These are phyloP conservation scores for Plasmodium ovale DNA, from an alignment of 169 alveolate species.

Conservation along the genomic window DNA sequence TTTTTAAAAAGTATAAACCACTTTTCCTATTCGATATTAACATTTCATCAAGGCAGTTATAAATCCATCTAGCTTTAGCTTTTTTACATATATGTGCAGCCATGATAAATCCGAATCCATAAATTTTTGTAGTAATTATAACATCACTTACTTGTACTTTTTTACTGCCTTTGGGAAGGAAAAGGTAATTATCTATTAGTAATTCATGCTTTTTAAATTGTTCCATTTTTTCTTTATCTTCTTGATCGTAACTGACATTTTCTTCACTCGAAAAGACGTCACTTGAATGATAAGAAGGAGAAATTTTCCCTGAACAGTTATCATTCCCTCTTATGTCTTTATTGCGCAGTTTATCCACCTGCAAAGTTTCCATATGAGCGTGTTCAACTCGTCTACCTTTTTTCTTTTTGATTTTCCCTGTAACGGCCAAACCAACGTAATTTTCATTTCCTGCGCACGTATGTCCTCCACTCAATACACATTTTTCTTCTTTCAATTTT, in stretches of 20 bases:
- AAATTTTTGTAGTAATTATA: constrained; percentile 69
- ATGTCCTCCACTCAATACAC: constrained; percentile 78
- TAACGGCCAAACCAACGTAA: constrained; percentile 75
- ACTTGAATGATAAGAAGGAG: too few relatives aligned
- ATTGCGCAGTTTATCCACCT: neutral
- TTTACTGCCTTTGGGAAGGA: constrained; percentile 68
- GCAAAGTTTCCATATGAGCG: neutral
- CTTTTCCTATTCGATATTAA: constrained; percentile 67
- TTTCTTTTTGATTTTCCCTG: constrained; percentile 68
- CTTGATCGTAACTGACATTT: neutral
- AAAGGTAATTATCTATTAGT: constrained; percentile 28
- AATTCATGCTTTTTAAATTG: constrained; percentile 17
- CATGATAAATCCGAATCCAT: constrained; percentile 77
- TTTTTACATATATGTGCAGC: constrained; percentile 74
- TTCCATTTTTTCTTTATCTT: neutral
- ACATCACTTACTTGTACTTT: constrained; percentile 54
- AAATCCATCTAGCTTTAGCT: constrained; percentile 77
- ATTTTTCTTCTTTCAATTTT: constrained; percentile 69
- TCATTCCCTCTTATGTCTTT: neutral
- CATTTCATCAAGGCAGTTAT: constrained; percentile 76
- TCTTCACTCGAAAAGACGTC: too few relatives aligned
- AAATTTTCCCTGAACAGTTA: neutral
- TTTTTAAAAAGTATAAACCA: constrained; percentile 61
- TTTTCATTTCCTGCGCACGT: constrained; percentile 78
- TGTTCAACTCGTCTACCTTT: neutral